Conservation (phyloP, 179 eudicot species). For the Carnegiea gigantea region DNA sequence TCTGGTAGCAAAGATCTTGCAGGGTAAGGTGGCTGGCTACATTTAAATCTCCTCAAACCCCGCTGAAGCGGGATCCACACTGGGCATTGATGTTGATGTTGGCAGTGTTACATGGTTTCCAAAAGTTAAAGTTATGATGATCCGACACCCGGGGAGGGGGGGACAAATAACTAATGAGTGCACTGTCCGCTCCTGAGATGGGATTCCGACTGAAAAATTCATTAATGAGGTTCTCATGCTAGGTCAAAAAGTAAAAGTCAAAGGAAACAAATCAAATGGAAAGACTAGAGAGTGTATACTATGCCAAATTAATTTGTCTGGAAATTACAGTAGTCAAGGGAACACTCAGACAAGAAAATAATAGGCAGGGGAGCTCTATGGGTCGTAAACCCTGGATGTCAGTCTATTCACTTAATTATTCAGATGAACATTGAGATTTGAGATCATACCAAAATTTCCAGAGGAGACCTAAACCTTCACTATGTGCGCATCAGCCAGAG, state of each 20-base stretch:
- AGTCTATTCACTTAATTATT: neutral
- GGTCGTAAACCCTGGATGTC: neutral
- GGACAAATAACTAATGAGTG: neutral
- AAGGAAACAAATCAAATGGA: neutral
- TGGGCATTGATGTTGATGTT: too few relatives aligned
- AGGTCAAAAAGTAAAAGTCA: neutral
- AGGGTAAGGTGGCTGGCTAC: neutral
- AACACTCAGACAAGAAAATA: neutral
- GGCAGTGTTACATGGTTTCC: neutral
- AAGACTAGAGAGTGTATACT: neutral
- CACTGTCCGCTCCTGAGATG: neutral
- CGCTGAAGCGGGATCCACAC: too few relatives aligned
- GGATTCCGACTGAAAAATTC: neutral
- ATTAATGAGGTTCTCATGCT: neutral
- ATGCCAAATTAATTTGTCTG: neutral
- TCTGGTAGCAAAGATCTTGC: too few relatives aligned
- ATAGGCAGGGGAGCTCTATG: neutral
- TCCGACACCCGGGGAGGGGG: too few relatives aligned
- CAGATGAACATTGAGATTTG: conserved; percentile 6
- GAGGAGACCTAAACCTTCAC: conserved; percentile 41
- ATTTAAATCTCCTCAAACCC: too few relatives aligned
- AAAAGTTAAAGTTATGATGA: too few relatives aligned
- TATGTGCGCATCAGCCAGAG: conserved; percentile 66
- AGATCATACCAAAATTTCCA: conserved; percentile 34
- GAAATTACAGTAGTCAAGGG: neutral